phyloP scores from a whole-genome alignment of 2,329 filamentous ascomycete species.

The Rutstroemia sydowiana region DNA sequence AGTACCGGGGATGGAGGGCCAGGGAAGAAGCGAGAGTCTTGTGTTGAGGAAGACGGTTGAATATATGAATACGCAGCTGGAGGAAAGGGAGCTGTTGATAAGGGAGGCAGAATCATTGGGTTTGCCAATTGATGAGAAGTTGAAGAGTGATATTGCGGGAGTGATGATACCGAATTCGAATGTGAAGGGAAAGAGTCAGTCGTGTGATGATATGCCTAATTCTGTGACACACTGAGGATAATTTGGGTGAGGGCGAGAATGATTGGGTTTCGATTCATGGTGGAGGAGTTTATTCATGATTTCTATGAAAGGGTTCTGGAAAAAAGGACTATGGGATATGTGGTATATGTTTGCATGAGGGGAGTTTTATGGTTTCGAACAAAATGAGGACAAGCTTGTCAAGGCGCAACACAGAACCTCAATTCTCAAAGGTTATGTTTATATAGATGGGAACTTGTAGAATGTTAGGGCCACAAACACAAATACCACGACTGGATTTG shows the following conservation, averaged over 20 bases:
- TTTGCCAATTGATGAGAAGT: conserved; percentile 36
- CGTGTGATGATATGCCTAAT: background rate
- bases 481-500: background rate
- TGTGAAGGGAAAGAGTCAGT: no score
- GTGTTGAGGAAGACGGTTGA: conserved; percentile 54
- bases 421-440: no score
- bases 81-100: conserved; percentile 42
- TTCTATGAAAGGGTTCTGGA: background rate
- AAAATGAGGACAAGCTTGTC: background rate
- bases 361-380: background rate
- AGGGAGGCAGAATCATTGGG: conserved; percentile 43
- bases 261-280: no score
- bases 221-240: background rate
- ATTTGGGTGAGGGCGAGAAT: background rate
- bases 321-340: background rate
- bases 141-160: background rate
- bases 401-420: no score
- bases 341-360: background rate
- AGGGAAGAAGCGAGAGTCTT: conserved; percentile 61
- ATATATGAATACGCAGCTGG: conserved; percentile 43
- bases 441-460: no score
- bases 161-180: background rate
- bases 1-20: conserved; percentile 61
- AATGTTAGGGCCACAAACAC: no score
- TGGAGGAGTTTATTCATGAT: background rate